Evolutionary conservation across 1,139 yeast species (phyloP).

Genomic region (Pichia sp.): DNA sequence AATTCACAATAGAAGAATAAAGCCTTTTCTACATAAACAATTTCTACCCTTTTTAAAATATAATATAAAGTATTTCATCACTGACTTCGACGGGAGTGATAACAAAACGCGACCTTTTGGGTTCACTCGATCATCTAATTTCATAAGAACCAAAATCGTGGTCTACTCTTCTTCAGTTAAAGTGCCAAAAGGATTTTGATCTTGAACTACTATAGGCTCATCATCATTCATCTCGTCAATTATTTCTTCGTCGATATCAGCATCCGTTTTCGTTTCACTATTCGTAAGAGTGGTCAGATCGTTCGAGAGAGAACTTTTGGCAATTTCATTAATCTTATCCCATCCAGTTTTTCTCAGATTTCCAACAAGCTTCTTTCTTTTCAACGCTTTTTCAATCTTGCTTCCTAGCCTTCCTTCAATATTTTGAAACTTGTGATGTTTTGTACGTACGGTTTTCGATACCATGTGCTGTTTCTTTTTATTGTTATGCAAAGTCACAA

Average conservation of each 20-base stretch:
- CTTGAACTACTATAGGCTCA: conserved; percentile 20
- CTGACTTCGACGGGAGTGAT: no score
- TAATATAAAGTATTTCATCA: no score
- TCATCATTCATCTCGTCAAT: conserved; percentile 27
- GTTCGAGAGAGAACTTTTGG: conserved; percentile 18
- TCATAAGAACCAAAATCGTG: background rate
- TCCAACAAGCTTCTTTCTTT: conserved; percentile 59
- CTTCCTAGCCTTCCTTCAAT: conserved; percentile 53
- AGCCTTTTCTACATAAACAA: background rate
- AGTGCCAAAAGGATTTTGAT: conserved; percentile 44
- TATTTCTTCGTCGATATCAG: conserved; percentile 27
- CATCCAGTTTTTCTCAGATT: conserved; percentile 65
- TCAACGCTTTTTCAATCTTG: conserved; percentile 61
- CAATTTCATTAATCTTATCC: conserved; percentile 57
- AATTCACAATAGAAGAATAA: conserved; percentile 4
- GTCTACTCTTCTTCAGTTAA: conserved; percentile 47
- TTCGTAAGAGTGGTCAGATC: conserved; percentile 15
- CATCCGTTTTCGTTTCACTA: conserved; percentile 35
- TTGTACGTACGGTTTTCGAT: conserved; percentile 38
- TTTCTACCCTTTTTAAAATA: background rate
- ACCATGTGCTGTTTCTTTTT: conserved; percentile 33
- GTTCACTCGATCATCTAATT: no score
- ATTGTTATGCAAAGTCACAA: conserved; percentile 25
- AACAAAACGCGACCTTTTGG: no score
- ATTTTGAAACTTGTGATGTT: conserved; percentile 47